phyloP scores from a whole-genome alignment of 106 monocot species.

The Vanilla planifolia region DNA sequence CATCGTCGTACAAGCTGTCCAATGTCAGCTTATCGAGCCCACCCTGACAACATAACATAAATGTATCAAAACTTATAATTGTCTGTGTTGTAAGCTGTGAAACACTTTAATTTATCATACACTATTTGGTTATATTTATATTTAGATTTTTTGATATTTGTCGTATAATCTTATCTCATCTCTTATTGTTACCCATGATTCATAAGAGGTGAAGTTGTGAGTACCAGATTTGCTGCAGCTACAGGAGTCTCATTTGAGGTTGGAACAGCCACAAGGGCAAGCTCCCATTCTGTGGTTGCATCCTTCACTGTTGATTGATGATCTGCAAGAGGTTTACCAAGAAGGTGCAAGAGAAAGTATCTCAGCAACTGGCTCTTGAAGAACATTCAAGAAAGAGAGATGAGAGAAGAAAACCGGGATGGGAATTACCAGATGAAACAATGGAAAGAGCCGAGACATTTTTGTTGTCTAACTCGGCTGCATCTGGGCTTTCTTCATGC shows the following conservation, averaged over 20 bases:
- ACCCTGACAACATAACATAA: constrained; percentile 46
- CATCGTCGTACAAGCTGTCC: constrained; percentile 92
- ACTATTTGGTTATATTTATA: too few relatives aligned
- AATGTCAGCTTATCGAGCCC: constrained; percentile 81
- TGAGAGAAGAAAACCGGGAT: background rate
- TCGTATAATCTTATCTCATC: too few relatives aligned
- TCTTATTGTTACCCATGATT: too few relatives aligned
- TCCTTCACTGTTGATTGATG: constrained; percentile 29
- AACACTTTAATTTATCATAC: too few relatives aligned
- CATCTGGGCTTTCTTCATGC: background rate
- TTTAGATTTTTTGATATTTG: too few relatives aligned
- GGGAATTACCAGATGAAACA: constrained; percentile 76
- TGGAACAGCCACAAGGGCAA: constrained; percentile 79
- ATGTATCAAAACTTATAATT: too few relatives aligned
- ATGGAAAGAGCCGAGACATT: constrained; percentile 94
- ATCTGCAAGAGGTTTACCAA: constrained; percentile 33
- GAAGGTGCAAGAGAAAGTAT: background rate
- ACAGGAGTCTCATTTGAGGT: constrained; percentile 68
- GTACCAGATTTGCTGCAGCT: constrained; percentile 76
- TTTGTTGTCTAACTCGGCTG: constrained; percentile 62
- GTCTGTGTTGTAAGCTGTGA: too few relatives aligned
- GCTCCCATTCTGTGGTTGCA: constrained; percentile 79
- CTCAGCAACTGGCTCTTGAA: background rate
- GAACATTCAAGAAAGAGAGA: background rate
- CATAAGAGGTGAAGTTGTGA: background rate